A percentile compares a stretch with the other conserved stretches of the same genome.
phyloP scores from a whole-genome alignment of 129 eudicot species.

The sunflower (Helianthus annuus) region DNA sequence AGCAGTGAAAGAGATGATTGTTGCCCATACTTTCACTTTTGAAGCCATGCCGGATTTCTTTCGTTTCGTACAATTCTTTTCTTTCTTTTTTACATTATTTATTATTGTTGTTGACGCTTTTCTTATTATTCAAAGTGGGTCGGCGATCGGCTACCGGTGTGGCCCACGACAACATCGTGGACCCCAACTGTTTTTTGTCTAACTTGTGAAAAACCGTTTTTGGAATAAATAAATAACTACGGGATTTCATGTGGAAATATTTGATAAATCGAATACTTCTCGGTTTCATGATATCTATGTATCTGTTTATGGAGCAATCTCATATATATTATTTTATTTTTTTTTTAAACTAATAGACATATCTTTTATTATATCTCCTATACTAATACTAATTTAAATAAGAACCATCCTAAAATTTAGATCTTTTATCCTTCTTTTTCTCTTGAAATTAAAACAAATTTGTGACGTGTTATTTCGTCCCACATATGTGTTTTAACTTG shows the following conservation, averaged over 20 bases:
- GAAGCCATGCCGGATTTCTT: constrained; percentile 43
- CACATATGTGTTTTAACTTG: too few relatives aligned
- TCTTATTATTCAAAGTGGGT: constrained; percentile 1
- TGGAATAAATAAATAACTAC: neutral
- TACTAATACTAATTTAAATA: too few relatives aligned
- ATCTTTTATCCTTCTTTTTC: too few relatives aligned
- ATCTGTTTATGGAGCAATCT: too few relatives aligned
- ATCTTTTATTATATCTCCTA: too few relatives aligned
- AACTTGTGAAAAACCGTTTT: constrained; percentile 15
- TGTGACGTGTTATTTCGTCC: too few relatives aligned
- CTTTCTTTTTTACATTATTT: neutral
- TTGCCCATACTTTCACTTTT: constrained; percentile 39
- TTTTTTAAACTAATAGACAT: too few relatives aligned
- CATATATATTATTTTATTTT: too few relatives aligned
- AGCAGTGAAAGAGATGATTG: constrained; percentile 39
- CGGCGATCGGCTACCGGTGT: neutral
- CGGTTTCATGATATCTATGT: too few relatives aligned
- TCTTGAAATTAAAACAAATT: too few relatives aligned
- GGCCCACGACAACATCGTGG: constrained; percentile 23
- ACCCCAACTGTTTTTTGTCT: constrained; percentile 1
- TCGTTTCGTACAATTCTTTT: neutral
- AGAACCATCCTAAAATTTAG: too few relatives aligned
- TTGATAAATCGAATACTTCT: too few relatives aligned
- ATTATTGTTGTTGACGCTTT: neutral
- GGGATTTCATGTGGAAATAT: neutral